A percentile compares a stretch with the other conserved stretches of the same genome.
Evolutionary conservation across 352 stramenopile genomes (phyloP).

Genomic region (Phytophthora ohioensis): DNA sequence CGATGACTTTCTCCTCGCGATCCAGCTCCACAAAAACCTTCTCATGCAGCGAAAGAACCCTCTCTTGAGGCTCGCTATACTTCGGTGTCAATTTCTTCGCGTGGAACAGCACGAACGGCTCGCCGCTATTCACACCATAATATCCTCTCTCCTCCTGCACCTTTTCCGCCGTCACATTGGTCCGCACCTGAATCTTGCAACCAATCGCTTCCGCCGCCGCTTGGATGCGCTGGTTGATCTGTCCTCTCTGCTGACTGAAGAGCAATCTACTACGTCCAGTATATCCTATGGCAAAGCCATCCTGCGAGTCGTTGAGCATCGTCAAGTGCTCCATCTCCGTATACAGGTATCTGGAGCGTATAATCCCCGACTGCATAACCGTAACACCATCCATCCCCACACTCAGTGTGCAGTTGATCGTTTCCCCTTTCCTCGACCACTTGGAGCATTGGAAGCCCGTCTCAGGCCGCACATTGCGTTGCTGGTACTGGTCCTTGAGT

Average conservation of each 20-base stretch:
- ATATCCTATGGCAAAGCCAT: constrained; percentile 77
- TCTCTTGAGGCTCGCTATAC: constrained; percentile 53
- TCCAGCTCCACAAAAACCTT: constrained; percentile 80
- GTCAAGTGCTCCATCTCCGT: constrained; percentile 85
- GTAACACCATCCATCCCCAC: constrained; percentile 69
- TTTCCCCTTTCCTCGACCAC: constrained; percentile 59
- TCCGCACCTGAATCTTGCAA: constrained; percentile 52
- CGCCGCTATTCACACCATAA: constrained; percentile 57
- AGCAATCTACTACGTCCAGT: constrained; percentile 74
- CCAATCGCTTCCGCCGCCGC: constrained; percentile 66
- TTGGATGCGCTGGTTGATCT: constrained; percentile 68
- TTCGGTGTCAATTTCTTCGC: constrained; percentile 78
- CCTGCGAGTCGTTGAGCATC: constrained; percentile 55
- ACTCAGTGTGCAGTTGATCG: constrained; percentile 59
- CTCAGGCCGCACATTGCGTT: constrained; percentile 40
- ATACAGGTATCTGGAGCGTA: constrained; percentile 84
- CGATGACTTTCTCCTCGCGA: constrained; percentile 54
- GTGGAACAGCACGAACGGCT: constrained; percentile 77
- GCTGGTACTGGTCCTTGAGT: constrained; percentile 66
- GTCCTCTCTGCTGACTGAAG: constrained; percentile 65
- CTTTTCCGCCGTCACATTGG: constrained; percentile 47
- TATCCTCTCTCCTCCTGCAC: constrained; percentile 56
- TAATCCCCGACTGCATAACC: constrained; percentile 43
- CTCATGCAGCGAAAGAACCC: constrained; percentile 74
- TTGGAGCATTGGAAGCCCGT: constrained; percentile 71